Evolutionary conservation across 1,284 basidiomycete genomes (phyloP).

Genomic region (Ceratobasidium sp.): DNA sequence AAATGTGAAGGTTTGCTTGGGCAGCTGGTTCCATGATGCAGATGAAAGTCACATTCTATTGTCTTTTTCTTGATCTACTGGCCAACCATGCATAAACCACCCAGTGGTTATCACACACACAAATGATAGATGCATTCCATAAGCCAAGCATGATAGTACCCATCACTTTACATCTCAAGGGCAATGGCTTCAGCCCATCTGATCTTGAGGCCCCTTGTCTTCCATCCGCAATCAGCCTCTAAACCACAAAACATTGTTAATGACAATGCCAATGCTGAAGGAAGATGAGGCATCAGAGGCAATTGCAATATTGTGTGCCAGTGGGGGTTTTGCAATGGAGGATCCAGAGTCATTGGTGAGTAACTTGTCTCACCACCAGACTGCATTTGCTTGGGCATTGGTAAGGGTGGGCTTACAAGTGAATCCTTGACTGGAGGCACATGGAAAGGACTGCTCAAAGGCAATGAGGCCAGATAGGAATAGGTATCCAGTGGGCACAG

Average conservation of each 20-base stretch:
- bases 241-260: not conserved
- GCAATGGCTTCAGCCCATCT: conserved; percentile 46
- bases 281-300: conserved; percentile 33
- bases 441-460: not conserved
- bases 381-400: not conserved
- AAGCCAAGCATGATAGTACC: conserved; percentile 35
- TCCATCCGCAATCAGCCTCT: conserved; percentile 12
- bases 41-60: conserved; percentile 50
- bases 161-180: conserved; percentile 47
- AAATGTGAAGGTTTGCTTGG: conserved; percentile 34
- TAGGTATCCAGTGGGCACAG: not conserved
- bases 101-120: conserved; percentile 54
- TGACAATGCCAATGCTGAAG: conserved; percentile 16
- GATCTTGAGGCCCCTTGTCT: conserved; percentile 10
- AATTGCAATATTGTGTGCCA: not conserved
- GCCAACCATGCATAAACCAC: conserved; percentile 51
- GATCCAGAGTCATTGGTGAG: not conserved
- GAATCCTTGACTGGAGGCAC: too few species aligned
- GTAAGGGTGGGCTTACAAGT: not conserved
- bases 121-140: conserved; percentile 43
- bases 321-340: not conserved
- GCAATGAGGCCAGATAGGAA: not conserved
- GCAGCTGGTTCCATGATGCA: conserved; percentile 41
- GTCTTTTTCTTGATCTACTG: conserved; percentile 47
- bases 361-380: conserved; percentile 22